These are phyloP conservation scores for Candida morakotiae DNA, from an alignment of 805 yeast genomes.

Conservation along the genomic window DNA sequence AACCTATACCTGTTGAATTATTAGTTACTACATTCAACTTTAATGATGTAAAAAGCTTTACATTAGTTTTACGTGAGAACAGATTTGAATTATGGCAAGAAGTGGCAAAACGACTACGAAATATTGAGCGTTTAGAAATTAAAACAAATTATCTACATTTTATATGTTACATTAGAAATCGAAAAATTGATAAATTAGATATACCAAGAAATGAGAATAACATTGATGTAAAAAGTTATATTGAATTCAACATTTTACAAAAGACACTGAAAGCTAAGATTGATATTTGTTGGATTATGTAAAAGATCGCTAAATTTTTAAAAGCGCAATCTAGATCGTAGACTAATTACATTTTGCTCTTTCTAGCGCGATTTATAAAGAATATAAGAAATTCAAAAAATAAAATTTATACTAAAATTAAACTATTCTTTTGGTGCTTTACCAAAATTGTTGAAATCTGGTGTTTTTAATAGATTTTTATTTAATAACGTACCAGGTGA, in stretches of 20 bases:
- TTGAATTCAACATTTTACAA: background rate
- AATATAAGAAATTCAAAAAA: conserved; percentile 12
- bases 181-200: background rate
- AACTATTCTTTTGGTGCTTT: conserved; percentile 24
- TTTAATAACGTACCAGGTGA: conserved; percentile 42
- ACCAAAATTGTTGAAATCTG: conserved; percentile 34
- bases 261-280: background rate
- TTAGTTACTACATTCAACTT: background rate
- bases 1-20: background rate
- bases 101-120: background rate
- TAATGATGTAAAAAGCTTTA: background rate
- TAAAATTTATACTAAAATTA: conserved; percentile 37
- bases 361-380: background rate
- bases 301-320: background rate
- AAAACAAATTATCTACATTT: background rate
- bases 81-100: background rate
- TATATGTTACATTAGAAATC: background rate
- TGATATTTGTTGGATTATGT: background rate
- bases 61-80: background rate
- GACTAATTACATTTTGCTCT: background rate
- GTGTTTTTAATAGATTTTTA: conserved; percentile 33
- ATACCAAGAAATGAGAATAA: background rate
- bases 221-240: background rate
- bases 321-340: no score
- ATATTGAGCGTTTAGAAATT: background rate